Conservation (phyloP, 768 basidiomycete species). For the Tylopilus rubrobrunneus region DNA sequence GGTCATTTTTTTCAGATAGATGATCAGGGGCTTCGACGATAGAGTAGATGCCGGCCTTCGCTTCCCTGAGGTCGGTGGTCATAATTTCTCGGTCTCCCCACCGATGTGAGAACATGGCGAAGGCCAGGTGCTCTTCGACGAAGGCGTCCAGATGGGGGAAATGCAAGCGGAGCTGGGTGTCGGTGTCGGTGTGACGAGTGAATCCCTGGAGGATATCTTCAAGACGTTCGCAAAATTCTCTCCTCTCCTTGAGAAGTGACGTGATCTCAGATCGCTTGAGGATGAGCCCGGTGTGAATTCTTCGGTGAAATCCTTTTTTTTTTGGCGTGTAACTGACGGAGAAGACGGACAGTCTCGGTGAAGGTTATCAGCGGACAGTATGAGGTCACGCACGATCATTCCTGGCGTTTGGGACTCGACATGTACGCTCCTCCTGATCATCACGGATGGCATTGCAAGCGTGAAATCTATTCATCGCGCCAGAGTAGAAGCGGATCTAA, state of each 20-base stretch:
- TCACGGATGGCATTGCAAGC: constrained; percentile 21
- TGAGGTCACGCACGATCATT: constrained; percentile 7
- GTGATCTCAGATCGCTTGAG: constrained; percentile 15
- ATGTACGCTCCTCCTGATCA: constrained; percentile 7
- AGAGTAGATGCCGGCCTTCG: too few relatives aligned
- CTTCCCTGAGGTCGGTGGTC: too few relatives aligned
- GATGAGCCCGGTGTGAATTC: constrained; percentile 21
- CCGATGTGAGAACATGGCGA: too few relatives aligned
- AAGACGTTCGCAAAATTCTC: constrained; percentile 10
- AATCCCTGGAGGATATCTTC: constrained; percentile 5
- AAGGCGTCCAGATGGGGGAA: constrained; percentile 9
- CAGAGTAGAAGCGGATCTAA: neutral
- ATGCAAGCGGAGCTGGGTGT: neutral
- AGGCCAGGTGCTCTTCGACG: too few relatives aligned
- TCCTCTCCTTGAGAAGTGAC: constrained; percentile 13
- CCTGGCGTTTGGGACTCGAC: neutral
- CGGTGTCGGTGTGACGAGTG: neutral
- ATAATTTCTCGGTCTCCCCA: too few relatives aligned
- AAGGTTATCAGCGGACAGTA: neutral
- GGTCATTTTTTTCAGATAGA: too few relatives aligned
- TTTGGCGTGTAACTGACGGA: neutral
- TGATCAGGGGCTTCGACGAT: too few relatives aligned
- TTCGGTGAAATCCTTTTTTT: constrained; percentile 3
- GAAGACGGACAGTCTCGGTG: neutral
- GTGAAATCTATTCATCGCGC: neutral